phyloP scores from a whole-genome alignment of 2,329 filamentous ascomycete genomes.

The Sordariomycetes sp. region DNA sequence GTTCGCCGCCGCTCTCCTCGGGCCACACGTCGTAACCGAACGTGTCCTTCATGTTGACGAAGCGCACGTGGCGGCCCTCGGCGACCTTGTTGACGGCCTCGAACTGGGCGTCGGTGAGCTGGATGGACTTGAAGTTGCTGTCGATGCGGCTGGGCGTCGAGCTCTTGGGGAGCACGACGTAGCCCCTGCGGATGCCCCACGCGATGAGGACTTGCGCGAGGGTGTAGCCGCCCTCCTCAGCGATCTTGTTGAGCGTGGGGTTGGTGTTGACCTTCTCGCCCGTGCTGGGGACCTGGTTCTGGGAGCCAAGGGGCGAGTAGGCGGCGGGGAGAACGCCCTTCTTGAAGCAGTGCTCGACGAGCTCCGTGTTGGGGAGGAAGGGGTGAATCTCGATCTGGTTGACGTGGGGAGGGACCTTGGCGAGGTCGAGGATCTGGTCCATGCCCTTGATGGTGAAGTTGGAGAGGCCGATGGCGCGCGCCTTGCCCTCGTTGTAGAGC shows the following conservation, averaged over 20 bases:
- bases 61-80: slow-evolving; percentile 51
- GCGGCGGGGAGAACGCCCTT: slow-evolving; percentile 20
- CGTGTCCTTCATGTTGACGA: slow-evolving; percentile 74
- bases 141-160: slow-evolving; percentile 52
- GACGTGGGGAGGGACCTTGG: slow-evolving; percentile 31
- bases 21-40: slow-evolving; percentile 64
- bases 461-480: slow-evolving; percentile 42
- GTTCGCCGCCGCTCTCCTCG: slow-evolving; percentile 27
- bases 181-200: slow-evolving; percentile 54
- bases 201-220: slow-evolving; percentile 36
- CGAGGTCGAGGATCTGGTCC: slow-evolving; percentile 32
- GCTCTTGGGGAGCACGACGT: slow-evolving; percentile 58
- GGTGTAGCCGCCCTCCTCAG: slow-evolving; percentile 34
- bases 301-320: slow-evolving; percentile 30
- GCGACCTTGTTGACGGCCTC: slow-evolving; percentile 29
- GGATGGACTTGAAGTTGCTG: slow-evolving; percentile 41
- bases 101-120: slow-evolving; percentile 20
- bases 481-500: slow-evolving; percentile 37
- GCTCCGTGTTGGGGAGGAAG: slow-evolving; percentile 30
- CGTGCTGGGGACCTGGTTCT: slow-evolving; percentile 32
- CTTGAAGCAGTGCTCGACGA: slow-evolving; percentile 29
- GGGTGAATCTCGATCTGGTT: slow-evolving; percentile 38
- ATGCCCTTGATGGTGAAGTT: slow-evolving; percentile 43
- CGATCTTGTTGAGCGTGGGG: slow-evolving; percentile 33
- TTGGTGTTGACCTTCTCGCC: slow-evolving; percentile 25